These are phyloP conservation scores for Populus deltoides DNA, from an alignment of 345 rosid species.

Conservation along the genomic window DNA sequence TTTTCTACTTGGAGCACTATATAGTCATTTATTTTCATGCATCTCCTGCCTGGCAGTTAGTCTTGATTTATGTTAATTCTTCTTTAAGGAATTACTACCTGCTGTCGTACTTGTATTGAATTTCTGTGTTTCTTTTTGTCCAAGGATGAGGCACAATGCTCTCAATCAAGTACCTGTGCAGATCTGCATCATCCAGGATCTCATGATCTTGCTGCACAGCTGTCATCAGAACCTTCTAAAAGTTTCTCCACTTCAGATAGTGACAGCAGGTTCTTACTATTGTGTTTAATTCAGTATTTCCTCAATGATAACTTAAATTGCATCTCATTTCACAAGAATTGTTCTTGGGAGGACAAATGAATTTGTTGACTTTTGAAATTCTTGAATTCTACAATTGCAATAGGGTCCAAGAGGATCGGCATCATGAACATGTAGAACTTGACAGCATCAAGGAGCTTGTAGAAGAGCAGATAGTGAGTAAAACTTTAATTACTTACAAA, in stretches of 20 bases:
- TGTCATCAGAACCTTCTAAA: constrained; percentile 42
- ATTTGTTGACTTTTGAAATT: background rate
- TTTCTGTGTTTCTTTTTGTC: constrained; percentile 19
- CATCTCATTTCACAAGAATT: background rate
- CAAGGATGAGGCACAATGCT: constrained; percentile 56
- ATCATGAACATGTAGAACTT: constrained; percentile 30
- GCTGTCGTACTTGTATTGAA: background rate
- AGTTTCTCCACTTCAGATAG: constrained; percentile 33
- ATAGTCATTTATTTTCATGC: background rate
- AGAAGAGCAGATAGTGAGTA: constrained; percentile 44
- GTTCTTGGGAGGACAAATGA: background rate
- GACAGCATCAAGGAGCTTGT: constrained; percentile 25
- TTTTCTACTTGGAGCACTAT: background rate
- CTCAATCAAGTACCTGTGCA: constrained; percentile 33
- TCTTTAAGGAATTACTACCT: background rate
- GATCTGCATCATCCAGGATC: constrained; percentile 35
- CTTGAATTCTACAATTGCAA: constrained; percentile 4
- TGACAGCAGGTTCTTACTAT: constrained; percentile 51
- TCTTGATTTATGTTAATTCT: background rate
- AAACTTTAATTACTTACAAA: background rate
- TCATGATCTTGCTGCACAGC: constrained; percentile 40
- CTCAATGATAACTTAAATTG: constrained; percentile 3
- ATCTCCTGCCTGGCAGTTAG: background rate
- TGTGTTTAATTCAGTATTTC: background rate
- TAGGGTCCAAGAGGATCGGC: constrained; percentile 43